These are phyloP conservation scores for Cercophora samala DNA, from an alignment of 495 filamentous ascomycete species.

Conservation along the genomic window DNA sequence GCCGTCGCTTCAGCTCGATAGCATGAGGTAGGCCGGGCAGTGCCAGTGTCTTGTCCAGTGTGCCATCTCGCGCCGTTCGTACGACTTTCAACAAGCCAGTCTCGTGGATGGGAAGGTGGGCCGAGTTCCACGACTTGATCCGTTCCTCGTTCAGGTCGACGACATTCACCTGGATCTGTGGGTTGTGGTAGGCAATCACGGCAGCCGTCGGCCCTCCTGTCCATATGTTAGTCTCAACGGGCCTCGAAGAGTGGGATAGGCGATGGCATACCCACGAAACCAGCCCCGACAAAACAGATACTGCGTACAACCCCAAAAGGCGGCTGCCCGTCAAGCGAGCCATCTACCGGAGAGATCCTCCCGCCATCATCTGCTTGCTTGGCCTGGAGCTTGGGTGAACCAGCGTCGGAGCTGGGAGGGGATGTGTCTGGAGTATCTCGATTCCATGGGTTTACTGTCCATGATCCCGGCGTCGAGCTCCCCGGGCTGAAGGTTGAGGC, in stretches of 20 bases:
- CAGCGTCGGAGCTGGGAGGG: constrained; percentile 24
- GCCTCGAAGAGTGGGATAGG: neutral
- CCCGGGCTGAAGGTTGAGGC: constrained; percentile 26
- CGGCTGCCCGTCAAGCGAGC: neutral
- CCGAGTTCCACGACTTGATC: constrained; percentile 71
- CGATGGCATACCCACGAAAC: constrained; percentile 29
- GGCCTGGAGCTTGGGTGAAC: constrained; percentile 26
- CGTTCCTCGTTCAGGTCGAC: constrained; percentile 63
- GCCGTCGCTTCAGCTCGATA: constrained; percentile 33
- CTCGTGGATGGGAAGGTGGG: constrained; percentile 74
- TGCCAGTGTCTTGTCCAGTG: constrained; percentile 24
- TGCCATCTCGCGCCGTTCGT: constrained; percentile 58
- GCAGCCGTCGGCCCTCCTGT: constrained; percentile 73
- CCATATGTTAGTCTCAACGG: constrained; percentile 7
- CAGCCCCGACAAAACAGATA: constrained; percentile 36
- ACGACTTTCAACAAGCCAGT: constrained; percentile 68
- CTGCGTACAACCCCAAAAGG: constrained; percentile 42
- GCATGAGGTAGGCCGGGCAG: constrained; percentile 19
- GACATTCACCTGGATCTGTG: constrained; percentile 63
- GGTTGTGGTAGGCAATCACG: constrained; percentile 70
- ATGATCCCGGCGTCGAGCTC: constrained; percentile 22
- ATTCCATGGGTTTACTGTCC: constrained; percentile 24
- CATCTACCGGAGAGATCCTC: constrained; percentile 12
- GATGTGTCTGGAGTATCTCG: constrained; percentile 26
- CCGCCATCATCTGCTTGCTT: constrained; percentile 12